phyloP scores from a whole-genome alignment of 164 flowering plant species.

The Malania oleifera region DNA sequence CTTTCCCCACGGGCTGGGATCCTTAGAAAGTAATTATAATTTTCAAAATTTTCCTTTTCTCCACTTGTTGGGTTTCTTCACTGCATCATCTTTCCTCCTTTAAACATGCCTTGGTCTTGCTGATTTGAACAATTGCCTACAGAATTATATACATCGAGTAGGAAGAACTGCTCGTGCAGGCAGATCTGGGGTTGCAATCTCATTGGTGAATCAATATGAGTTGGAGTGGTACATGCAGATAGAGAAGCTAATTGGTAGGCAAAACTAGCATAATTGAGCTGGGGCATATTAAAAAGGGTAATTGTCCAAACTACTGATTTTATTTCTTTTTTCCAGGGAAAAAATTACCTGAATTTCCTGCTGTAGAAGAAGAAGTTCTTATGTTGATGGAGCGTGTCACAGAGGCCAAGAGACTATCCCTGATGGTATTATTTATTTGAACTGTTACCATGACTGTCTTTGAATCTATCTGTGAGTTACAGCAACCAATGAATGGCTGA shows the following conservation, averaged over 20 bases:
- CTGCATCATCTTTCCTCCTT: too few species aligned
- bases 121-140: slow-evolving; percentile 5
- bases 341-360: slow-evolving; percentile 60
- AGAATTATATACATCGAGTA: slow-evolving; percentile 95
- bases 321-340: slow-evolving; percentile 42
- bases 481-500: too few species aligned
- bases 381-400: slow-evolving; percentile 55
- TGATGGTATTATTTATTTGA: slow-evolving; percentile 35
- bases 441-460: neutral
- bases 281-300: neutral
- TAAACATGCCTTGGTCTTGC: too few species aligned
- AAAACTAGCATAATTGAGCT: neutral
- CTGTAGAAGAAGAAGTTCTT: slow-evolving; percentile 67
- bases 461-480: too few species aligned
- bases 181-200: slow-evolving; percentile 85
- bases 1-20: too few species aligned
- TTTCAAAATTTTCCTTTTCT: too few species aligned
- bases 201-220: slow-evolving; percentile 86
- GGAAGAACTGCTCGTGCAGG: slow-evolving; percentile 99
- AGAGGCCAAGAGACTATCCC: slow-evolving; percentile 74
- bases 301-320: neutral
- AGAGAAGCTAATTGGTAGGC: slow-evolving; percentile 69
- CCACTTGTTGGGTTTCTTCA: too few species aligned
- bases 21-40: too few species aligned
- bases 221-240: slow-evolving; percentile 81